These are phyloP conservation scores for Leishmania tarentolae DNA, from an alignment of 208 protist genomes.

Conservation along the genomic window DNA sequence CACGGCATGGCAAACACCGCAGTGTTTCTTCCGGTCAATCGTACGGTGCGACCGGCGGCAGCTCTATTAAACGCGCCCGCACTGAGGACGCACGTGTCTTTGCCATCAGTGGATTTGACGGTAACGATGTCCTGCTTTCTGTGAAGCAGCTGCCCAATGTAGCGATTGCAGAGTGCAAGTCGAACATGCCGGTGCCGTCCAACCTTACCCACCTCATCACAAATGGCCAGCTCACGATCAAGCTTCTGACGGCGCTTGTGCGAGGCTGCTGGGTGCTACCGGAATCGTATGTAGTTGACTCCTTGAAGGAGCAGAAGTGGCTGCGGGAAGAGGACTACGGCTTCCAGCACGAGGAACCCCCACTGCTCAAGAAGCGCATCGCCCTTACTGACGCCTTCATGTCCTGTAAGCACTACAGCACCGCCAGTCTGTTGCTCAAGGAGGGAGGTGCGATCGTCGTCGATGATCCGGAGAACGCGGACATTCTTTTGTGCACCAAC, in stretches of 20 bases:
- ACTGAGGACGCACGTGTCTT: conserved; percentile 83
- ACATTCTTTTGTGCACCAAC: conserved; percentile 83
- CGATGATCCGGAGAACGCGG: conserved; percentile 37
- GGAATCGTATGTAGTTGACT: conserved; percentile 74
- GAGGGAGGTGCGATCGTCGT: conserved; percentile 77
- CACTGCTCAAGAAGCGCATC: conserved; percentile 70
- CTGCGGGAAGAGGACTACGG: conserved; percentile 72
- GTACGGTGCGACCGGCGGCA: conserved; percentile 1
- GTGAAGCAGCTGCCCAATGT: conserved; percentile 79
- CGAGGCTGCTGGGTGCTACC: conserved; percentile 89
- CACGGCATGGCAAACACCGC: conserved; percentile 30
- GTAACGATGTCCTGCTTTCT: conserved; percentile 48
- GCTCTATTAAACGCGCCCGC: conserved; percentile 58
- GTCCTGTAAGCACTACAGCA: conserved; percentile 71
- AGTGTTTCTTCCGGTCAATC: conserved; percentile 40
- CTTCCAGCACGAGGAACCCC: conserved; percentile 82
- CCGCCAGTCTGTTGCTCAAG: conserved; percentile 56
- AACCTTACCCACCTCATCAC: conserved; percentile 89
- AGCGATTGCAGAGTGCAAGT: conserved; percentile 79
- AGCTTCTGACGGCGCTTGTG: conserved; percentile 84
- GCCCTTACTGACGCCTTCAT: conserved; percentile 70
- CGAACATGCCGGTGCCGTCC: conserved; percentile 80
- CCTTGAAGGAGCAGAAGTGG: conserved; percentile 55
- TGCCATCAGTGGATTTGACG: conserved; percentile 86
- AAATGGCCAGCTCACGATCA: conserved; percentile 87